Base-by-base conservation (phyloP, 306 rosid species). In the Trichosanthes truncata region DNA sequence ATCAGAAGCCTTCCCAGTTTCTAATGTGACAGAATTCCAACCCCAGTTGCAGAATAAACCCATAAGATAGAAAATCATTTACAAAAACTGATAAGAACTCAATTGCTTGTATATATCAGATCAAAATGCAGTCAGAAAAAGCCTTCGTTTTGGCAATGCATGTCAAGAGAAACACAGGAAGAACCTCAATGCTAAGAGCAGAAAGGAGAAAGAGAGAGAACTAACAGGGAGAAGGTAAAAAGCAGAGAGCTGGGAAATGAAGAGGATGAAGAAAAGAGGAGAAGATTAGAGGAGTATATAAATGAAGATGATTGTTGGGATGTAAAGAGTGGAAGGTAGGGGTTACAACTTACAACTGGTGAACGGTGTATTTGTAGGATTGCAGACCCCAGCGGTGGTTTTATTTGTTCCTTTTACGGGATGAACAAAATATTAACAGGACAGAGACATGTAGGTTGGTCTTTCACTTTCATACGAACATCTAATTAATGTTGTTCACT, bases 311-410 rank as follows among this genome's bases (percentile, higher is more conserved):
- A 65, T 6, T 13, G n/a, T 26, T 6, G 72, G 45, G 21, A 66
- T 15, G 45, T 40, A 66, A 66, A 36, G 73, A 20, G 5, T 5
- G 14, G 48, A 66, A 66, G 17, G 45, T 65, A 23, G 72, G 11
- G 11, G 67, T 26, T 60, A 60, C 67, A 60, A 26, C 8, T 60
- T 26, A 60, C 38, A 60, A 60, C 38, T 60, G 67, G 69, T 63
- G 69, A 63, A 60, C 7, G 35, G 29, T 57, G 63, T 21, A 23
- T 21, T 23, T 52, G 15, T 21, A 13, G 33, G 15, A 61, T 61
- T 6, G 68, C 68, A 65, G 73, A 65, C 25, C 73, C 73, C 73
- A 65, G 73, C 6, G 20, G 74, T 66, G 74, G 74, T 66, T 66
- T 15, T n/a, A n/a, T 20, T 66, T 66, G 46, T 66, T 66, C 74